Base-by-base conservation (phyloP, 495 filamentous ascomycete species). In the Penicillium odoratum region DNA sequence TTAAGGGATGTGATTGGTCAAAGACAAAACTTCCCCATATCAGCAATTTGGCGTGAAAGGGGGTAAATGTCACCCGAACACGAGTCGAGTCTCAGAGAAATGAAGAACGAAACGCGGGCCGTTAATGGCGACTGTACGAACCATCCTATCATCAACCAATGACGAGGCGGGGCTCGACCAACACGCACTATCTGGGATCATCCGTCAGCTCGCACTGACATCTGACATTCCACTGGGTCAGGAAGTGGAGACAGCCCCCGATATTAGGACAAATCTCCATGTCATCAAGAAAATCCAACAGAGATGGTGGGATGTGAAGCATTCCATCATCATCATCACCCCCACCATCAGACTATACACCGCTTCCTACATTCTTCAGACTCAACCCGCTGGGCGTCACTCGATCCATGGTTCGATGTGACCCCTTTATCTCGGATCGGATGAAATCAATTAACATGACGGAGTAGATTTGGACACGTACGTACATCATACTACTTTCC, bases 181-280 rank as follows among this genome's bases (percentile, higher is more conserved):
- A 36, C 18, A 6, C 42, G 50, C 61, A 59, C 61, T 67, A 67
- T 60, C 56, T 62, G 42, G 29, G 26, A 54, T 55, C 34, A 53
- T 51, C 51, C 59, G 34, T 69, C 61, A 64, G 54, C 67, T 67
- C 67, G 67, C 65, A 68, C 65, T 67, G 64, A 69, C 67, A 65
- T 67, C 64, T 67, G 67, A 68, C 64, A 65, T 69, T 68, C 65
- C 60, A 55, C 43, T 46, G 42, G 42, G 13, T 48, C 46, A 31
- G 8, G 9, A 29, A 48, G 46, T 48, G 46, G 46, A 48, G 46
- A 13, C 46, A 25, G 15, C 44, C 45, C 28, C 45, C 28, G 25
- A 29, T 30, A 31, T 48, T 48, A 40, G 5, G n/a, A 30, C 4
- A 36, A 13, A 36, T 36, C 33, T 40, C 15, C 28, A 47, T 47